Conservation (phyloP, 345 rosid species). For the Pistacia atlantica region DNA sequence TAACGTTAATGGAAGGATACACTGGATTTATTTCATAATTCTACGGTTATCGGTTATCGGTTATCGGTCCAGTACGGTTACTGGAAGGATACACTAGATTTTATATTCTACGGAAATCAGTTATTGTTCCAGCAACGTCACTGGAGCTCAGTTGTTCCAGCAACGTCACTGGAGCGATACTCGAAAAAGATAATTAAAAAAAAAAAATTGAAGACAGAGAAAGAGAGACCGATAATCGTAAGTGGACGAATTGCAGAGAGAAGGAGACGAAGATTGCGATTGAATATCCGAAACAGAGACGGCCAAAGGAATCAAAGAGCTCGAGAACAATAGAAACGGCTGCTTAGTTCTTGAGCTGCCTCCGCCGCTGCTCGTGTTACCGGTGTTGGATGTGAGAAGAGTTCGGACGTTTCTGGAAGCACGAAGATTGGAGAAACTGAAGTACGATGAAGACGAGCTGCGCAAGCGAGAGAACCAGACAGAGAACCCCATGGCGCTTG, state of each 20-base stretch:
- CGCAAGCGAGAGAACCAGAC: conserved; percentile 50
- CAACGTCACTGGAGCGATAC: too few relatives aligned
- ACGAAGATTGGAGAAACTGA: conserved; percentile 32
- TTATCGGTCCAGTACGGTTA: too few relatives aligned
- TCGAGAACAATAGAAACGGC: conserved; percentile 33
- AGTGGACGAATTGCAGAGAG: conserved; percentile 54
- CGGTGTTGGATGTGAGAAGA: conserved; percentile 13
- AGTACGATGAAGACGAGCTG: conserved; percentile 30
- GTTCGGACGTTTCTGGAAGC: conserved; percentile 13
- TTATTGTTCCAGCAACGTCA: too few relatives aligned
- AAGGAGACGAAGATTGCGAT: conserved; percentile 39
- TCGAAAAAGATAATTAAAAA: not conserved
- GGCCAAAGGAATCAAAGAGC: conserved; percentile 58
- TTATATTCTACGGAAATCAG: too few relatives aligned
- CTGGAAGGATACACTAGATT: too few relatives aligned
- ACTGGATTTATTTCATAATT: too few relatives aligned
- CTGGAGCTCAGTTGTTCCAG: too few relatives aligned
- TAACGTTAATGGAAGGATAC: too few relatives aligned
- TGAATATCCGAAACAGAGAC: conserved; percentile 55
- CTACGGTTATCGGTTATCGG: too few relatives aligned
- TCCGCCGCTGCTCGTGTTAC: not conserved
- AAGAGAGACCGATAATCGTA: conserved; percentile 47
- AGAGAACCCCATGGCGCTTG: conserved; percentile 39
- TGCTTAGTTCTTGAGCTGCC: not conserved
- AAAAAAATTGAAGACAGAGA: not conserved